Percentiles rank a stretch among this genome's conserved stretches.
phyloP scores from a whole-genome alignment of 2,329 filamentous ascomycete species.

The Graphilbum fragrans region DNA sequence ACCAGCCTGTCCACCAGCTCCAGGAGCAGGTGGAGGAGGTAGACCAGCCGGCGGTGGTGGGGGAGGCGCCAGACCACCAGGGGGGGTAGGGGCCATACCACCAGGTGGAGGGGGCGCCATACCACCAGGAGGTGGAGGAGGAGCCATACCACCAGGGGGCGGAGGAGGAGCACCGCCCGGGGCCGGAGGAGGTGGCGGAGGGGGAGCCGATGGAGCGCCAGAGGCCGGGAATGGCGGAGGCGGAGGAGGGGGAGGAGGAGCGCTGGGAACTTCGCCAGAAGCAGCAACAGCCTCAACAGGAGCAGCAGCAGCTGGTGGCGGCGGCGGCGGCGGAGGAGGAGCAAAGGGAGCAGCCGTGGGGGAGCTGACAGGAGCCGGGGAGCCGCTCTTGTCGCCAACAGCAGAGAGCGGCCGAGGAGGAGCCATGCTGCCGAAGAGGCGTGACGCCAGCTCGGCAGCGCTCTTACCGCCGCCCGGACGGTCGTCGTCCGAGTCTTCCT shows the following conservation, averaged over 20 bases:
- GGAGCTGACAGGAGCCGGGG: constrained; percentile 20
- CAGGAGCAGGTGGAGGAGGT: constrained; percentile 25
- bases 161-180: constrained; percentile 7
- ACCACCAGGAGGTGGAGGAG: constrained; percentile 26
- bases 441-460: constrained; percentile 85
- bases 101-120: constrained; percentile 15
- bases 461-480: constrained; percentile 68
- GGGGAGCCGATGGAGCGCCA: constrained; percentile 10
- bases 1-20: constrained; percentile 26
- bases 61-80: constrained; percentile 26
- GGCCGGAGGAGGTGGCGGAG: constrained; percentile 17
- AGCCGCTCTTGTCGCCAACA: constrained; percentile 54
- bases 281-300: constrained; percentile 9
- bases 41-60: constrained; percentile 26
- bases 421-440: constrained; percentile 93
- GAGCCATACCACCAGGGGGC: constrained; percentile 25
- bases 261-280: constrained; percentile 14
- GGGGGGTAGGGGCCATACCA: constrained; percentile 23
- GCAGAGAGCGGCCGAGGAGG: constrained; percentile 81
- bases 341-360: constrained; percentile 17
- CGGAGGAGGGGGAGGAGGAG: constrained; percentile 12
- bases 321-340: constrained; percentile 16
- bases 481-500: constrained; percentile 63
- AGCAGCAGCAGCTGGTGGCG: constrained; percentile 21
- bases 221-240: constrained; percentile 8